phyloP scores from a whole-genome alignment of 2,329 filamentous ascomycete genomes.

The Pestalotiopsis sp. region DNA sequence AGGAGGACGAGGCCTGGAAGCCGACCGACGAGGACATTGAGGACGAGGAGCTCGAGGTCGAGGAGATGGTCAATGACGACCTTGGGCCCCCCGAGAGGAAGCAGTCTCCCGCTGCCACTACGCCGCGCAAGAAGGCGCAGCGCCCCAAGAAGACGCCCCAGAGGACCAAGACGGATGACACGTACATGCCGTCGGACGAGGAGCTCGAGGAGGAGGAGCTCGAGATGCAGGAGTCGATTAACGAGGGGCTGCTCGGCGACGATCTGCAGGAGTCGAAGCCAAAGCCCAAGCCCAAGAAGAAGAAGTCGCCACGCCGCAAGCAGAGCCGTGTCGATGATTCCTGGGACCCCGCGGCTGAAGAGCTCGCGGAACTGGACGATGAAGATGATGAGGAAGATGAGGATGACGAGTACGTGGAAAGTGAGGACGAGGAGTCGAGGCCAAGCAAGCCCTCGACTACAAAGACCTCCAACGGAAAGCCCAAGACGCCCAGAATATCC shows the following conservation, averaged over 20 bases:
- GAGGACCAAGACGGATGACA: neutral
- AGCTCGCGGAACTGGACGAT: neutral
- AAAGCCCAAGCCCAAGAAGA: neutral
- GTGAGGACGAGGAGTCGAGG: neutral
- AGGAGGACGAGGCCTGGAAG: neutral
- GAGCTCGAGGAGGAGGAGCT: slow-evolving; percentile 1
- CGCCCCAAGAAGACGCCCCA: neutral
- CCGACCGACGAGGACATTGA: neutral
- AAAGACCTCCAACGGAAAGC: neutral
- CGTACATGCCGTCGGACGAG: neutral
- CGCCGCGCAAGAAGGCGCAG: neutral
- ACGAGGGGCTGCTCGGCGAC: neutral
- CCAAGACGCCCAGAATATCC: neutral
- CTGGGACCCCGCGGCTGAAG: neutral
- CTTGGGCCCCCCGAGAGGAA: neutral
- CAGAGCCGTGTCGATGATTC: neutral
- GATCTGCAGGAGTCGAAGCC: neutral
- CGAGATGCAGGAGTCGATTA: neutral
- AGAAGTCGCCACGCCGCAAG: neutral
- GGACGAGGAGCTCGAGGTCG: neutral
- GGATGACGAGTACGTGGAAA: neutral
- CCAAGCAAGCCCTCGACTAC: neutral
- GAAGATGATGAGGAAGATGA: neutral
- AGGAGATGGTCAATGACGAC: slow-evolving; percentile 1
- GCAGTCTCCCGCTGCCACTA: neutral